Evolutionary conservation across 2,329 filamentous ascomycete species (phyloP).

Genomic region (Aspergillus quadrilineatus): DNA sequence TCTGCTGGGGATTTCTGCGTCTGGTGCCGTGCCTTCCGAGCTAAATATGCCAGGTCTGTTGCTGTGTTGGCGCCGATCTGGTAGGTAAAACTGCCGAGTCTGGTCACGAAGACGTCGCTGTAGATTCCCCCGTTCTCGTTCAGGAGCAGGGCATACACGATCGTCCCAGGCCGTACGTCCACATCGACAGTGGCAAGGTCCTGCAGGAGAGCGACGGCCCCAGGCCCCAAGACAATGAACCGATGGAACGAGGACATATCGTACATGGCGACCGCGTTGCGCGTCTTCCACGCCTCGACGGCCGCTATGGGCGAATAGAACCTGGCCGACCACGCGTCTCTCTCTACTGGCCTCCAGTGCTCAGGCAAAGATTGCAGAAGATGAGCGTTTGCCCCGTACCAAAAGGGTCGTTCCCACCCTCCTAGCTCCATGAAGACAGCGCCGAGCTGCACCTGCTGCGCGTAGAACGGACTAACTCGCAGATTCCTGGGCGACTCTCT

Average conservation of each 20-base stretch:
- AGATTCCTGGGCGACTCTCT: conserved; percentile 58
- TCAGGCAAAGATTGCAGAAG: conserved; percentile 54
- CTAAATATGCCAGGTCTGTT: conserved; percentile 55
- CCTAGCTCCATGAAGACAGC: conserved; percentile 58
- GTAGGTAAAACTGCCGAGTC: conserved; percentile 47
- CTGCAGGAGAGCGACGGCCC: conserved; percentile 56
- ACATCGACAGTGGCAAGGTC: conserved; percentile 44
- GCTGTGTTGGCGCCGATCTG: conserved; percentile 60
- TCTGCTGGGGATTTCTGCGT: conserved; percentile 39
- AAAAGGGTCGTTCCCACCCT: conserved; percentile 64
- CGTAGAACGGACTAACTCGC: conserved; percentile 59
- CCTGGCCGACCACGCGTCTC: conserved; percentile 59
- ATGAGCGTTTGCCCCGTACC: conserved; percentile 58
- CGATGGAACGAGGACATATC: conserved; percentile 62
- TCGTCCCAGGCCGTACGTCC: conserved; percentile 47
- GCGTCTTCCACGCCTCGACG: conserved; percentile 64
- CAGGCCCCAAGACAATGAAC: conserved; percentile 59
- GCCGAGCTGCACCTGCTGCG: conserved; percentile 53
- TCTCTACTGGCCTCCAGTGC: conserved; percentile 55
- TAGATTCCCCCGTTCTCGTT: conserved; percentile 54
- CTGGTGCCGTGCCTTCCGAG: conserved; percentile 54
- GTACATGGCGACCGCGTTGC: conserved; percentile 62
- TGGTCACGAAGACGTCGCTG: conserved; percentile 58
- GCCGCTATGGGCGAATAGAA: conserved; percentile 61
- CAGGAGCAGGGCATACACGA: conserved; percentile 59